These are phyloP conservation scores for Phalaenopsis hybrid DNA, from an alignment of 116 monocot species.

Conservation along the genomic window DNA sequence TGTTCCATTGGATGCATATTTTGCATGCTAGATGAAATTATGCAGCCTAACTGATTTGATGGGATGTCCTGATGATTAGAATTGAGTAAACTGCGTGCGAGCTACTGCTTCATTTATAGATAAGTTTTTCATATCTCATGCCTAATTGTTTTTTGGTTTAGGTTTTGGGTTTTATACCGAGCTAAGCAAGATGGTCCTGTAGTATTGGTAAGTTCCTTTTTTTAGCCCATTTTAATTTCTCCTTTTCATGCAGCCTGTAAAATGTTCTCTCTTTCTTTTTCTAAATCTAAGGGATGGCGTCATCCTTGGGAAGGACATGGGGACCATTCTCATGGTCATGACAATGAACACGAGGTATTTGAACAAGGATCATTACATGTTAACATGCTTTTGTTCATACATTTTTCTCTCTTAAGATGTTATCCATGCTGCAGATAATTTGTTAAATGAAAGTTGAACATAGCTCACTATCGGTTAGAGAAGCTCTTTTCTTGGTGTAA, in stretches of 20 bases:
- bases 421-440: not conserved
- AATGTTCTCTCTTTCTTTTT: not conserved
- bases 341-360: slow-evolving; percentile 50
- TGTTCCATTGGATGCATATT: not conserved
- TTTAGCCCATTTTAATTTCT: not conserved
- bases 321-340: slow-evolving; percentile 64
- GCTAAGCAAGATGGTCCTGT: slow-evolving; percentile 33
- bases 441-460: not conserved
- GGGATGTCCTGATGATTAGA: not conserved
- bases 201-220: slow-evolving; percentile 14
- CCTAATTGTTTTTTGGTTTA: not conserved
- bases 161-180: slow-evolving; percentile 25
- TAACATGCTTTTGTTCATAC: not conserved
- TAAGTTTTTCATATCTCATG: not conserved
- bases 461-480: too few species aligned
- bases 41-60: not conserved
- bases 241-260: not conserved
- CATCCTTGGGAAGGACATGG: slow-evolving; percentile 97
- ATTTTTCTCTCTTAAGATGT: not conserved
- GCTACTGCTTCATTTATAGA: not conserved
- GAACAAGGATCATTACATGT: not conserved
- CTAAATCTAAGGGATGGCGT: slow-evolving; percentile 60
- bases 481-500: too few species aligned
- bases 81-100: not conserved
- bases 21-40: not conserved